Conservation (phyloP, 805 yeast species). For the Candida peoriensis region DNA sequence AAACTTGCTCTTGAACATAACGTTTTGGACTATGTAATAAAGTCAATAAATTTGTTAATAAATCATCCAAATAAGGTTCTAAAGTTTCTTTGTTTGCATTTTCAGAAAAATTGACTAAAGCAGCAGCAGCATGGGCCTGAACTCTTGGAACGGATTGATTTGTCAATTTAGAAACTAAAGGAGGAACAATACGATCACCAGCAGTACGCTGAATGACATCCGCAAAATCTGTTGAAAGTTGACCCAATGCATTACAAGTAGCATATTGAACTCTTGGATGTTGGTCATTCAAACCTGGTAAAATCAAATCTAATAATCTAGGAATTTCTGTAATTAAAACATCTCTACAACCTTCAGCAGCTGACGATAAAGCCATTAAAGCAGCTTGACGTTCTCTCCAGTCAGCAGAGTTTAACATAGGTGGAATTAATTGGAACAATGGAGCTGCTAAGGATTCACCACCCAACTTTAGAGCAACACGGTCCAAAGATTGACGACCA, state of each 20-base stretch:
- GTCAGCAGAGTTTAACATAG: conserved; percentile 65
- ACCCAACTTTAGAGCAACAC: conserved; percentile 77
- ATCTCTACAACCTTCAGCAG: conserved; percentile 96
- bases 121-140: conserved; percentile 98
- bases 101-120: conserved; percentile 91
- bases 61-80: conserved; percentile 87
- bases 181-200: conserved; percentile 79
- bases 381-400: conserved; percentile 99
- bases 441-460: conserved; percentile 84
- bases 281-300: conserved; percentile 79
- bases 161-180: conserved; percentile 75
- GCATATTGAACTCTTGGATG: conserved; percentile 97
- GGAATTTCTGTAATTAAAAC: conserved; percentile 79
- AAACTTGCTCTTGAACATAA: conserved; percentile 95
- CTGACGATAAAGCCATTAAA: conserved; percentile 91
- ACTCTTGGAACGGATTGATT: conserved; percentile 79
- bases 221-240: conserved; percentile 94
- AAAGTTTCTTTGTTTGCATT: conserved; percentile 81
- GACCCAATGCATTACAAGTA: conserved; percentile 95
- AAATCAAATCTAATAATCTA: conserved; percentile 72
- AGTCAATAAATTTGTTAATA: conserved; percentile 68
- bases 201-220: conserved; percentile 78
- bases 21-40: conserved; percentile 81
- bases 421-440: conserved; percentile 79
- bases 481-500: conserved; percentile 91